A percentile compares a stretch with the other conserved stretches of the same genome.
phyloP scores from a whole-genome alignment of 176 grass and related monocot genomes.

The Secale cereale region DNA sequence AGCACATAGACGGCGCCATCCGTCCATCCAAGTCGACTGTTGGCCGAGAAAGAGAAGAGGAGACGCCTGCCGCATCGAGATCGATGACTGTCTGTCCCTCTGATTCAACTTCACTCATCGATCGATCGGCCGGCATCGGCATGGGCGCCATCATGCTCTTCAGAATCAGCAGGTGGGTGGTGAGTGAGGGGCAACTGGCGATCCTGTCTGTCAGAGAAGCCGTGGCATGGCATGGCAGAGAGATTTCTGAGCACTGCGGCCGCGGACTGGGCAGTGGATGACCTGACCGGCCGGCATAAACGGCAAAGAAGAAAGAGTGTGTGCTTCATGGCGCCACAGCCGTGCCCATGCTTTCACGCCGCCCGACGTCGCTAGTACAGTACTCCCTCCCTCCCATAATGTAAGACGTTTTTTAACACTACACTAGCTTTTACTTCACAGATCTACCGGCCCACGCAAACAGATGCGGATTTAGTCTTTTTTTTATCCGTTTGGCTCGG shows the following conservation, averaged over 20 bases:
- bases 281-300: neutral
- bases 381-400: too few species aligned
- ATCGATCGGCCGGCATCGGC: neutral
- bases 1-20: neutral
- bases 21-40: neutral
- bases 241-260: constrained; percentile 4
- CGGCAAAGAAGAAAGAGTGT: neutral
- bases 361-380: too few species aligned
- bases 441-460: too few species aligned
- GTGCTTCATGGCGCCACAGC: neutral
- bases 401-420: too few species aligned
- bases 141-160: constrained; percentile 9
- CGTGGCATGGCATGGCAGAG: neutral
- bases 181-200: neutral
- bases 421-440: too few species aligned
- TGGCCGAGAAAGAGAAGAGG: neutral
- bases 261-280: neutral
- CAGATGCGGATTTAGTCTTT: too few species aligned
- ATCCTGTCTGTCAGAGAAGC: neutral
- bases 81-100: neutral
- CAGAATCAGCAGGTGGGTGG: neutral
- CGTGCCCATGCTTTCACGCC: neutral
- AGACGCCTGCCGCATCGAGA: neutral
- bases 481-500: too few species aligned
- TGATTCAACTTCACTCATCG: neutral